Percentiles rank a stretch among this genome's conserved stretches.
Evolutionary conservation across 2,329 filamentous ascomycete species (phyloP).

Genomic region (Sarocladium strictum): DNA sequence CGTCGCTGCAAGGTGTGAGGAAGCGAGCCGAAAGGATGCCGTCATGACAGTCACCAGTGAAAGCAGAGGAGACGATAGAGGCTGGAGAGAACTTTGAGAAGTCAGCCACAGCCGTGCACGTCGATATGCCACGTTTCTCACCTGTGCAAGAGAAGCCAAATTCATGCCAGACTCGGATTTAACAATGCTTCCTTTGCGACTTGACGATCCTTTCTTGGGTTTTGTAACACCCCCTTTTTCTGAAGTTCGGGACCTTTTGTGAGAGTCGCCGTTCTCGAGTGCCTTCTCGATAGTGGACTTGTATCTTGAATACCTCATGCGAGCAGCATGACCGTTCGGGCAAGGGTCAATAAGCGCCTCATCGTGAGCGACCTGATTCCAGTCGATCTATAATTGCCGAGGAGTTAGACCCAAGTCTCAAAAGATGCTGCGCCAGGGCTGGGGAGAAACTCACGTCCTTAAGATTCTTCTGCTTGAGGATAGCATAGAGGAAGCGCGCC

Average conservation of each 20-base stretch:
- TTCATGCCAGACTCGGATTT: conserved; percentile 33
- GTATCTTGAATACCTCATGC: conserved; percentile 53
- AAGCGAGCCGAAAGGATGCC: conserved; percentile 32
- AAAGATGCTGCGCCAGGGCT: neutral
- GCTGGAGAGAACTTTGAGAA: conserved; percentile 30
- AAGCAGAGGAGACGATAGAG: conserved; percentile 28
- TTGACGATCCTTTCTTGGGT: conserved; percentile 27
- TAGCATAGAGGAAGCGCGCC: conserved; percentile 53
- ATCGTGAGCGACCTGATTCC: conserved; percentile 50
- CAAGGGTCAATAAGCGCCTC: conserved; percentile 48
- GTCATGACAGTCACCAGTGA: conserved; percentile 27
- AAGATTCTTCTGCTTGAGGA: conserved; percentile 53
- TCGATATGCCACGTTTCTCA: conserved; percentile 13
- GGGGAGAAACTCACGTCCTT: conserved; percentile 45
- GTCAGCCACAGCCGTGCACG: conserved; percentile 17
- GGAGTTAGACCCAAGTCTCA: conserved; percentile 13
- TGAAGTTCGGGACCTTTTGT: conserved; percentile 34
- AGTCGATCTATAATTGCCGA: conserved; percentile 43
- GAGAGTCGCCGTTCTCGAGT: neutral
- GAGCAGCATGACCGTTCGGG: conserved; percentile 54
- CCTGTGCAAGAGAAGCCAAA: conserved; percentile 23
- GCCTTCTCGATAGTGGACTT: conserved; percentile 16
- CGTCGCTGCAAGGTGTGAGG: conserved; percentile 51
- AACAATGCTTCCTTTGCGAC: conserved; percentile 28
- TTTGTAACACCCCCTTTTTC: conserved; percentile 42